Evolutionary conservation across 2,329 filamentous ascomycete genomes (phyloP), one percentile per base, ranked within the genome.

Genomic region (Stachybotrys chartarum): DNA sequence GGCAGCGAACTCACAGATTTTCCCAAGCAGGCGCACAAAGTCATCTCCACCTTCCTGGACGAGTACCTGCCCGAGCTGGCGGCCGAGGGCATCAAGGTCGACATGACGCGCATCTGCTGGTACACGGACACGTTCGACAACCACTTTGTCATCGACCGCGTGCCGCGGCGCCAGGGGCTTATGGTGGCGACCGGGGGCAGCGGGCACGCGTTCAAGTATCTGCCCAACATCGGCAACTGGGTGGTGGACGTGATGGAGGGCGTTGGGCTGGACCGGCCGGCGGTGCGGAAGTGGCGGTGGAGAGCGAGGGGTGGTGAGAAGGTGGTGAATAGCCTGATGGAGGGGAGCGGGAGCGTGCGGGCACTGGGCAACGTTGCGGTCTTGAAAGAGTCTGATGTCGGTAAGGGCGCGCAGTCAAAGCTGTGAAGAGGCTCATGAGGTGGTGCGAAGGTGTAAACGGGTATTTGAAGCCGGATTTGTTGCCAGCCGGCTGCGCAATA

Each of bases 181-280:
- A 79, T 85, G 62, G 73, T 86, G 0, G 82, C 82, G 3, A 85
- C 83, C 0, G 83, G 81, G 1, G 84, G 84, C 0, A 80, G 76
- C 42, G 83, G 84, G 0, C 83, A 86, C 65, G 83, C 74, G 0
- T 86, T 85, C 66, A 86, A 85, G 60, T 85, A 82, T 57, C 62
- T 84, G 51, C 83, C 83, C 0, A 78, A 79, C 3, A 75, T 86
- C 59, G 82, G 83, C 1, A 76, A 77, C 42, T 74, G 72, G 57
- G 77, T 85, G 12, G 72, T 79, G 0, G 76, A 83, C 58, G 74
- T 60, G 4, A 44, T 44, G n/a, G 39, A 44, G 39, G 39, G 39
- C 39, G 39, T 44, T 5, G n/a, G 11, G 5, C n/a, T 44, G 11
- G n/a, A n/a, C 11, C 39, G 39, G 11, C 39, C 39, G 39, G n/a